Evolutionary conservation across 2,329 filamentous ascomycete genomes (phyloP), one percentile per base, ranked within the genome.

Genomic region (Aspergillus clavatus): DNA sequence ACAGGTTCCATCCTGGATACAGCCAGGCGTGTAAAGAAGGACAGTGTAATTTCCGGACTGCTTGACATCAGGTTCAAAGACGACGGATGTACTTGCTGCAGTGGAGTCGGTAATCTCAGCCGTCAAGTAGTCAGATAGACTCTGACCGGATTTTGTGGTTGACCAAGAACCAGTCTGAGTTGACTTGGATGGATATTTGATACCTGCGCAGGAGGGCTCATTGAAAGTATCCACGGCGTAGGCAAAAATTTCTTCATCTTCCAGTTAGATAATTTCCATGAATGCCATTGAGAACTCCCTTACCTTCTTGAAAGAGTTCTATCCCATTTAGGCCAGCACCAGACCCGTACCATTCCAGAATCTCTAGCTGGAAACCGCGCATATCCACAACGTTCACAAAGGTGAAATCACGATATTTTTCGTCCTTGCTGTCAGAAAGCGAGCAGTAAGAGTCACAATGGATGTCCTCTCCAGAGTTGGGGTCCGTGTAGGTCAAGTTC

Each of bases 41-140:
- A 98, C 82, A 0, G 86, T 85, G 67, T 98, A 98, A 61, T 95
- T 91, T 40, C 93, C 94, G 1, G 89, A 86, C 62, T 95, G 84
- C 54, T 82, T 82, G 53, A 98, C 85, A 61, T 95, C 84, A 1
- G 94, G 93, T 42, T 78, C 73, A 26, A 68, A 68, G 3, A 86
- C 81, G 5, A 97, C 83, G 0, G 81, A 81, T 0, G 83, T 81
- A 0, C 80, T 76, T 35, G 80, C 71, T 1, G 80, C 71, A 28
- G 75, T 65, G 36, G 75, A 75, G 40, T 82, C 77, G 5, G 76
- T 71, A 24, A 95, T 72, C 28, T 78, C 70, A 1, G 85, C 82
- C 1, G 83, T 84, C 42, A 97, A 72, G 62, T 95, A 97, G 54
- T 87, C 75, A 24, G 89, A 86, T 46, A 74, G 79, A 67, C 86